Conservation (phyloP, 371 early-diverging fungal genomes). For the Actinomucor elegans region DNA sequence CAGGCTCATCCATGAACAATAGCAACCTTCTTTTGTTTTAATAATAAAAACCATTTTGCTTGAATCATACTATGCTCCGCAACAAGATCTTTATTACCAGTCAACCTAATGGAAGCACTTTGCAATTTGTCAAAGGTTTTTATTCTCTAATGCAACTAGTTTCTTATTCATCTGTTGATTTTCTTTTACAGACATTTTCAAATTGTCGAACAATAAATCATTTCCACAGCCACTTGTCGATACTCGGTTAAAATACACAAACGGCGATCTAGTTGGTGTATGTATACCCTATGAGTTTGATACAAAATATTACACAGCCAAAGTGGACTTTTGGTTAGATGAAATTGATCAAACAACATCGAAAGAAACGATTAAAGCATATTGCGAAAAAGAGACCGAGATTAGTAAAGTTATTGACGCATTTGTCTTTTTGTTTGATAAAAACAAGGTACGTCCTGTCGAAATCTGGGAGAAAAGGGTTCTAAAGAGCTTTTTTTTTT, state of each 20-base stretch:
- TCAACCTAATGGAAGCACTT: slow-evolving; percentile 41
- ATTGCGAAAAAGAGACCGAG: slow-evolving; percentile 47
- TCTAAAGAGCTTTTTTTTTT: neutral
- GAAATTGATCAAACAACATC: slow-evolving; percentile 33
- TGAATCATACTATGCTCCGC: slow-evolving; percentile 12
- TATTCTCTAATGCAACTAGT: neutral
- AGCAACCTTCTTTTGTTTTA: too few species aligned
- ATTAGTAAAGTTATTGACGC: slow-evolving; percentile 66
- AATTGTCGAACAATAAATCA: slow-evolving; percentile 18
- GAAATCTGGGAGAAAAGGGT: neutral
- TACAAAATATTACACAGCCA: slow-evolving; percentile 75
- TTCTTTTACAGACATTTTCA: slow-evolving; percentile 22
- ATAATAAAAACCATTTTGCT: too few species aligned
- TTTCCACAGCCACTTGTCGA: slow-evolving; percentile 26
- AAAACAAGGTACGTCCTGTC: slow-evolving; percentile 47
- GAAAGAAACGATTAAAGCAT: slow-evolving; percentile 43
- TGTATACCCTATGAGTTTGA: slow-evolving; percentile 64
- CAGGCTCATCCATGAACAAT: too few species aligned
- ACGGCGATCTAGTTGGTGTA: slow-evolving; percentile 44
- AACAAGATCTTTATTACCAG: slow-evolving; percentile 67
- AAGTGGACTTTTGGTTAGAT: slow-evolving; percentile 72
- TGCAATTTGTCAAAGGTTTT: slow-evolving; percentile 54
- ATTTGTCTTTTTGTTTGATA: slow-evolving; percentile 64
- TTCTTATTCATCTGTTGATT: neutral
- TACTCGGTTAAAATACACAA: slow-evolving; percentile 27